Conservation (phyloP, 768 basidiomycete genomes). For the Rossbeevera mucosa region DNA sequence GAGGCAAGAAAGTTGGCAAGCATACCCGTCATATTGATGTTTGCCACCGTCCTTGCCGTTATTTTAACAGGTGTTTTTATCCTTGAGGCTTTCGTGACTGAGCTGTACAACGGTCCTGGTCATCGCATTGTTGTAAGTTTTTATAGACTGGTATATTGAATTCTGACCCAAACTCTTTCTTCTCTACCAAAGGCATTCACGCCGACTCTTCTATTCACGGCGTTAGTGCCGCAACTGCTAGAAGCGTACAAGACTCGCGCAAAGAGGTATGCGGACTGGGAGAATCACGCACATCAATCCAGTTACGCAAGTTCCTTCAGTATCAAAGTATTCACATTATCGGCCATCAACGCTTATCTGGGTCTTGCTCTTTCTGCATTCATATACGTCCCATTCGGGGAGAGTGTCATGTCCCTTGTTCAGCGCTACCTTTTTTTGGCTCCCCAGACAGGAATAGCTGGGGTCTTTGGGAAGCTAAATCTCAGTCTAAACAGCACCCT, state of each 20-base stretch:
- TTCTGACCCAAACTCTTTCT: not conserved
- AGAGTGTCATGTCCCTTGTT: constrained; percentile 65
- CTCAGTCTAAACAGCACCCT: constrained; percentile 26
- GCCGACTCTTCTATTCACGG: constrained; percentile 80
- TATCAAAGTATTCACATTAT: constrained; percentile 85
- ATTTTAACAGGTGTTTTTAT: constrained; percentile 80
- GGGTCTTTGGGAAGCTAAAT: constrained; percentile 20
- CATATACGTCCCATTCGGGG: constrained; percentile 92
- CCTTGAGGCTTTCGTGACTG: constrained; percentile 85
- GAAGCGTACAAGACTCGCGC: constrained; percentile 68
- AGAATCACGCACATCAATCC: constrained; percentile 84
- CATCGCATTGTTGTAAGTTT: constrained; percentile 67
- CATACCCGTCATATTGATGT: constrained; percentile 68
- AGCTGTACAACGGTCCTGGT: constrained; percentile 86
- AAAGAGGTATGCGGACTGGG: constrained; percentile 73
- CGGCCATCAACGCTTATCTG: constrained; percentile 86
- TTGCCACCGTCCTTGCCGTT: constrained; percentile 62
- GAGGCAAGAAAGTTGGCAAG: constrained; percentile 65
- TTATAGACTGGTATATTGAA: not conserved
- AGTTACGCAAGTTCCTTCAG: constrained; percentile 77
- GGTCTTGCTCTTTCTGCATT: constrained; percentile 92
- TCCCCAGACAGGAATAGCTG: constrained; percentile 10
- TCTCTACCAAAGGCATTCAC: constrained; percentile 52
- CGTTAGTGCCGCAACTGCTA: constrained; percentile 76
- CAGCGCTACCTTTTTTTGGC: constrained; percentile 29